These are phyloP conservation scores for Arachnomyces sp. DNA, from an alignment of 2,329 filamentous ascomycete genomes.

Conservation along the genomic window DNA sequence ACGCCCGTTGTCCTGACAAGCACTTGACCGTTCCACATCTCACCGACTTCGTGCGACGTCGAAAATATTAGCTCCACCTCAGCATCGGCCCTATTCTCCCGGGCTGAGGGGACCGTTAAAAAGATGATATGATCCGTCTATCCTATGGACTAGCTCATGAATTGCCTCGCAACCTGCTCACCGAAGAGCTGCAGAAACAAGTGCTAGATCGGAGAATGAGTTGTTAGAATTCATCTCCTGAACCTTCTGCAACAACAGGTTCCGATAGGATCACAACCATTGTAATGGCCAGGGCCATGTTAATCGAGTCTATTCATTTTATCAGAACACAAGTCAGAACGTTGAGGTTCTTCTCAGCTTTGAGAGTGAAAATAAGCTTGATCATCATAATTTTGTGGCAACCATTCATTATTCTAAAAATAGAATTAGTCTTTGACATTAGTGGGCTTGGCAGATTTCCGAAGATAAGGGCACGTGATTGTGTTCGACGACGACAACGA, in stretches of 20 bases:
- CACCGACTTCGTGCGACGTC: slow-evolving; percentile 12
- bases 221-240: slow-evolving; percentile 8
- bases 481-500: too few species aligned
- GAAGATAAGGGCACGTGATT: too few species aligned
- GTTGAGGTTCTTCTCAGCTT: too few species aligned
- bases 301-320: too few species aligned
- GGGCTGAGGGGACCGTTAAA: slow-evolving; percentile 40
- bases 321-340: too few species aligned
- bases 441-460: too few species aligned
- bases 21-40: slow-evolving; percentile 18
- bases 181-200: slow-evolving; percentile 38
- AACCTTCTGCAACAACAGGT: neutral
- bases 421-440: too few species aligned
- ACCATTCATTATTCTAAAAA: too few species aligned
- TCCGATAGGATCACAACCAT: too few species aligned
- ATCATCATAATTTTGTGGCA: too few species aligned
- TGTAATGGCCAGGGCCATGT: too few species aligned
- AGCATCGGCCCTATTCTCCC: slow-evolving; percentile 34
- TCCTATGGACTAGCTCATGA: slow-evolving; percentile 37
- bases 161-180: slow-evolving; percentile 43
- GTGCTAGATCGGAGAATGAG: slow-evolving; percentile 16
- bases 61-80: slow-evolving; percentile 41
- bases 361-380: too few species aligned
- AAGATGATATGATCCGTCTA: slow-evolving; percentile 40
- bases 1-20: slow-evolving; percentile 14